Evolutionary conservation across 345 rosid species (phyloP).

Genomic region (Syzygium oleosum): DNA sequence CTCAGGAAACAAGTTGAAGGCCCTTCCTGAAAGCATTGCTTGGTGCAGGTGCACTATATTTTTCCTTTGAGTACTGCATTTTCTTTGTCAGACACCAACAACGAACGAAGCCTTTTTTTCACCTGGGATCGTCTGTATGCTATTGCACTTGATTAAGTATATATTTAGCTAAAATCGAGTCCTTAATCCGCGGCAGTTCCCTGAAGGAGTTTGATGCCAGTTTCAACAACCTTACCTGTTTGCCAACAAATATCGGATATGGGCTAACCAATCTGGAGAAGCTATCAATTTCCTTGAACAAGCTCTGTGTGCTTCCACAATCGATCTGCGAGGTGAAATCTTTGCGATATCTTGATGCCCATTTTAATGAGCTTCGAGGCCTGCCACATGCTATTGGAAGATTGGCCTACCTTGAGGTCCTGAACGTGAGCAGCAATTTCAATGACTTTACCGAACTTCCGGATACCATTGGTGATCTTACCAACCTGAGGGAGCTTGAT

Average conservation of each 20-base stretch:
- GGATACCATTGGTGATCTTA: constrained; percentile 60
- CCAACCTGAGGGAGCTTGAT: constrained; percentile 73
- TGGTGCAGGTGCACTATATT: constrained; percentile 40
- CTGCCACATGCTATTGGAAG: constrained; percentile 70
- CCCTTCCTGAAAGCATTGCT: constrained; percentile 75
- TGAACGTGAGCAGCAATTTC: constrained; percentile 83
- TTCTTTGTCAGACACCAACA: neutral
- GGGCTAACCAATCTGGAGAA: constrained; percentile 62
- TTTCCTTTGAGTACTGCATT: neutral
- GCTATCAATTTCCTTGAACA: constrained; percentile 65
- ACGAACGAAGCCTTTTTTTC: neutral
- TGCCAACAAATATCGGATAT: constrained; percentile 74
- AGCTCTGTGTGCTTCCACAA: constrained; percentile 53
- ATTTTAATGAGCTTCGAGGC: constrained; percentile 78
- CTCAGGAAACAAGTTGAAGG: constrained; percentile 64
- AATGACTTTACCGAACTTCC: constrained; percentile 65
- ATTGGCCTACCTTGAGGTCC: constrained; percentile 60
- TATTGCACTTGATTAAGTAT: neutral
- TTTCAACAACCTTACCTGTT: constrained; percentile 54
- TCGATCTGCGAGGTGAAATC: constrained; percentile 74
- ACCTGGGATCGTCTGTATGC: neutral
- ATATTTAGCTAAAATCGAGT: neutral
- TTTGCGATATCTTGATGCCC: constrained; percentile 65
- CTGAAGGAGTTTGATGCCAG: constrained; percentile 82
- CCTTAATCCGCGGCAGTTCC: constrained; percentile 28